Evolutionary conservation across 352 stramenopile genomes (phyloP).

Genomic region (Hyaloperonospora arabidopsidis): DNA sequence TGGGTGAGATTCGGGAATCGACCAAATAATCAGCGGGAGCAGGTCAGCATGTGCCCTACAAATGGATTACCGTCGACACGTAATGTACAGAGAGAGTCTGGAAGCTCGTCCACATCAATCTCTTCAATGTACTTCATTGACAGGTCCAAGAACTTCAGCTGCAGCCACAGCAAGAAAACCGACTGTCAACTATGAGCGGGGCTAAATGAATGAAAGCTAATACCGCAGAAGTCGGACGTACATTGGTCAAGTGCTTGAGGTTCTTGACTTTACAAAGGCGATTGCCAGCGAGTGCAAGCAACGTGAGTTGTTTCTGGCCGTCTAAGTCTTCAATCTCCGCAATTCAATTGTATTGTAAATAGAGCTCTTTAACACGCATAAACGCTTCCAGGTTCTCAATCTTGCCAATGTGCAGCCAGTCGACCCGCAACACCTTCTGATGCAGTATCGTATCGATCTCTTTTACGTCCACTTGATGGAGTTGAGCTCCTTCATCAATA

Average conservation of each 20-base stretch:
- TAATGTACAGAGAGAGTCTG: slow-evolving; percentile 43
- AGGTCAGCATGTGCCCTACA: slow-evolving; percentile 42
- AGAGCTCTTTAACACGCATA: slow-evolving; percentile 64
- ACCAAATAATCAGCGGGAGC: slow-evolving; percentile 55
- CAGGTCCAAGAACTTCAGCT: slow-evolving; percentile 74
- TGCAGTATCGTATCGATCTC: slow-evolving; percentile 40
- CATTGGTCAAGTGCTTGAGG: slow-evolving; percentile 44
- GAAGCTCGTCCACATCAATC: slow-evolving; percentile 56
- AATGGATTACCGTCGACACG: slow-evolving; percentile 54
- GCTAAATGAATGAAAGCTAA: too few species aligned
- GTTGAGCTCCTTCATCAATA: slow-evolving; percentile 5
- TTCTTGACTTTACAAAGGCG: slow-evolving; percentile 55
- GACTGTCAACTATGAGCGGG: too few species aligned
- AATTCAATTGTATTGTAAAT: slow-evolving; percentile 73
- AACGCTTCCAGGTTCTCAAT: slow-evolving; percentile 77
- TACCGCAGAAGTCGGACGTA: too few species aligned
- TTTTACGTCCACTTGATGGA: slow-evolving; percentile 15
- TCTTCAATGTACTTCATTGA: slow-evolving; percentile 69
- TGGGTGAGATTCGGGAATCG: slow-evolving; percentile 50
- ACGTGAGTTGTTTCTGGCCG: slow-evolving; percentile 43
- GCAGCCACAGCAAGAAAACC: slow-evolving; percentile 1
- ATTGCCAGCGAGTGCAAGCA: slow-evolving; percentile 60
- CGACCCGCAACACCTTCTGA: slow-evolving; percentile 53
- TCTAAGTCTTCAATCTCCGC: slow-evolving; percentile 57
- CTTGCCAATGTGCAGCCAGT: slow-evolving; percentile 61